Conservation (phyloP, 495 filamentous ascomycete species). For the Annulohypoxylon nitens region DNA sequence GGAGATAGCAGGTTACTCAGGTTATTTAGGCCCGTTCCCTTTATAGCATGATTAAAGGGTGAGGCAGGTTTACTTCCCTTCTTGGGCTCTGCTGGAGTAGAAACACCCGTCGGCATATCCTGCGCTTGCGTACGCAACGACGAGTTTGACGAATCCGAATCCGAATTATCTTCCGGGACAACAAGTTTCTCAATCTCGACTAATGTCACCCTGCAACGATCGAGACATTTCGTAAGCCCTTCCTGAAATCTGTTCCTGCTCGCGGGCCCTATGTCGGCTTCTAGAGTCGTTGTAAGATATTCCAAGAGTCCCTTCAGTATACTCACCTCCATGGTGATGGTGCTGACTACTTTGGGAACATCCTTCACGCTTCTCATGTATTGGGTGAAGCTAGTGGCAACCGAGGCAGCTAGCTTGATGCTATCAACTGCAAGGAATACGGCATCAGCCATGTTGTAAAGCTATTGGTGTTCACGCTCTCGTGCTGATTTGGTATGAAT, state of each 20-base stretch:
- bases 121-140: neutral
- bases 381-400: slow-evolving; percentile 7
- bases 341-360: slow-evolving; percentile 18
- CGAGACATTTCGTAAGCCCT: slow-evolving; percentile 12
- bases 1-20: neutral
- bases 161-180: neutral
- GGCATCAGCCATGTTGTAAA: slow-evolving; percentile 10
- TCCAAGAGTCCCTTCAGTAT: slow-evolving; percentile 24
- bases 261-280: neutral
- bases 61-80: neutral
- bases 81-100: neutral
- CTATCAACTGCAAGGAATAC: slow-evolving; percentile 2
- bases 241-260: neutral
- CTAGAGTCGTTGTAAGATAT: slow-evolving; percentile 16
- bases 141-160: neutral
- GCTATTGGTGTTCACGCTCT: neutral
- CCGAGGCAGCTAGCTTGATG: slow-evolving; percentile 10
- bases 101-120: too few species aligned
- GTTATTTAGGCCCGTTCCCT: neutral
- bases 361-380: slow-evolving; percentile 36
- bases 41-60: neutral
- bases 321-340: slow-evolving; percentile 24
- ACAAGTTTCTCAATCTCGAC: slow-evolving; percentile 25
- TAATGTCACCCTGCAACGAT: slow-evolving; percentile 10
- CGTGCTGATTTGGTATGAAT: slow-evolving; percentile 3